phyloP scores from a whole-genome alignment of 2,329 filamentous ascomycete genomes.

The Stachybotrys chlorohalonatus region DNA sequence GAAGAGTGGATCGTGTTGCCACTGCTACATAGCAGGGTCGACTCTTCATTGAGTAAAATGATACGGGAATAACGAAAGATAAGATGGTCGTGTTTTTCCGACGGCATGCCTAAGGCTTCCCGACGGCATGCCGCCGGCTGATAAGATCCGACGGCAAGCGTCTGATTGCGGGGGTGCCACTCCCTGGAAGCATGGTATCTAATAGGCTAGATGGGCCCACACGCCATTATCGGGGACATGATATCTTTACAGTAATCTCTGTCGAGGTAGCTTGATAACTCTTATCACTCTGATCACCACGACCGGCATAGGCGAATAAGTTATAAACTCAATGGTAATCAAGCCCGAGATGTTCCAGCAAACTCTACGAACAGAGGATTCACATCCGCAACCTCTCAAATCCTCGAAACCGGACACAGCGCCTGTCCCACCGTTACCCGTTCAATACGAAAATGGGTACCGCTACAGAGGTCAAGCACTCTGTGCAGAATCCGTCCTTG shows the following conservation, averaged over 20 bases:
- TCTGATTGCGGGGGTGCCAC: constrained; percentile 2
- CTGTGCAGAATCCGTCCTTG: not conserved
- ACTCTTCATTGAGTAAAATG: not conserved
- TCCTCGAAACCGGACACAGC: not conserved
- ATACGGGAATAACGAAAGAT: not conserved
- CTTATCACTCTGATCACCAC: not conserved
- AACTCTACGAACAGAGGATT: not conserved
- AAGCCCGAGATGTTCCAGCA: not conserved
- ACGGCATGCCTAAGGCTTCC: constrained; percentile 6
- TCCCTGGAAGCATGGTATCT: not conserved
- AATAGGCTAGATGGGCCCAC: constrained; percentile 9
- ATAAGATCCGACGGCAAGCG: constrained; percentile 1
- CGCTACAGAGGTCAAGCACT: constrained; percentile 5
- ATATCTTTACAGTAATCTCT: constrained; percentile 9
- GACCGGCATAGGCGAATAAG: not conserved
- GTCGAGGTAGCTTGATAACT: not conserved
- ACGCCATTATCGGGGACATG: constrained; percentile 15
- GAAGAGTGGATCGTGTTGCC: not conserved
- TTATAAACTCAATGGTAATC: not conserved
- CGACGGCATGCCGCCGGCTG: constrained; percentile 13
- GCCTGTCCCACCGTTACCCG: not conserved
- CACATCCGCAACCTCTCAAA: not conserved
- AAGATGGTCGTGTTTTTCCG: constrained; percentile 1
- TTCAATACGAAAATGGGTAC: constrained; percentile 5
- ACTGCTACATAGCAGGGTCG: not conserved